Conservation (phyloP, 2,329 filamentous ascomycete genomes). For the Diplocarpon rosae region DNA sequence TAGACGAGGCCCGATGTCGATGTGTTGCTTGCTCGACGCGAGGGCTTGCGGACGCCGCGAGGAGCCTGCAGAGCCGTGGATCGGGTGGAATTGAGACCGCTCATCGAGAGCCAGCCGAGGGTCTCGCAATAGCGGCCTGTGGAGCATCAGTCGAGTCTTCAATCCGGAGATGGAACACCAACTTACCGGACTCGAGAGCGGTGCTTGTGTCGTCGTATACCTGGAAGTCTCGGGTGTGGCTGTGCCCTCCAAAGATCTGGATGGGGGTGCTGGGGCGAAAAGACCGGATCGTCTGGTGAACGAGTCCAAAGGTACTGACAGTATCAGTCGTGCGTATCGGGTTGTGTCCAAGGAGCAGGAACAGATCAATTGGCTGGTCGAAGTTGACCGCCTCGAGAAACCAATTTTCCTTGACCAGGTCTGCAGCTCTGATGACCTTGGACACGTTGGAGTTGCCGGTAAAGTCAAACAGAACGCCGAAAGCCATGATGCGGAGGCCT, state of each 20-base stretch:
- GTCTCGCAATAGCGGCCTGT: constrained; percentile 73
- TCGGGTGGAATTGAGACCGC: constrained; percentile 36
- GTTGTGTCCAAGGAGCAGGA: constrained; percentile 76
- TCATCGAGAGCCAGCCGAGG: constrained; percentile 80
- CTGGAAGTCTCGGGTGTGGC: constrained; percentile 74
- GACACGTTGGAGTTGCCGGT: constrained; percentile 83
- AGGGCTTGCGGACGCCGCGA: constrained; percentile 26
- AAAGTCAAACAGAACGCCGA: constrained; percentile 92
- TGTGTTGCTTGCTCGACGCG: constrained; percentile 16
- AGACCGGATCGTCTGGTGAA: constrained; percentile 67
- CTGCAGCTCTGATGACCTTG: constrained; percentile 63
- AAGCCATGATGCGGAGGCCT: constrained; percentile 22
- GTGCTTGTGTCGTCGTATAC: constrained; percentile 66
- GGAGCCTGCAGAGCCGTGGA: constrained; percentile 18
- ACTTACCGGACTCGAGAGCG: constrained; percentile 63
- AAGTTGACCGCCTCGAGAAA: constrained; percentile 65
- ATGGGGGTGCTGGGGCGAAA: constrained; percentile 70
- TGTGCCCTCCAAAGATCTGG: constrained; percentile 80
- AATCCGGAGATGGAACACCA: too few relatives aligned
- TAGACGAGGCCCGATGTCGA: constrained; percentile 36
- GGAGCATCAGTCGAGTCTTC: neutral
- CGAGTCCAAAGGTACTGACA: constrained; percentile 62
- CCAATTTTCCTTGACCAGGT: constrained; percentile 74
- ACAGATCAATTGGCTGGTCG: constrained; percentile 65
- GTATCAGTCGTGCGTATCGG: constrained; percentile 43